Base-by-base conservation (phyloP, 331 rosid genomes). In the Erythrophleum ivorense region DNA sequence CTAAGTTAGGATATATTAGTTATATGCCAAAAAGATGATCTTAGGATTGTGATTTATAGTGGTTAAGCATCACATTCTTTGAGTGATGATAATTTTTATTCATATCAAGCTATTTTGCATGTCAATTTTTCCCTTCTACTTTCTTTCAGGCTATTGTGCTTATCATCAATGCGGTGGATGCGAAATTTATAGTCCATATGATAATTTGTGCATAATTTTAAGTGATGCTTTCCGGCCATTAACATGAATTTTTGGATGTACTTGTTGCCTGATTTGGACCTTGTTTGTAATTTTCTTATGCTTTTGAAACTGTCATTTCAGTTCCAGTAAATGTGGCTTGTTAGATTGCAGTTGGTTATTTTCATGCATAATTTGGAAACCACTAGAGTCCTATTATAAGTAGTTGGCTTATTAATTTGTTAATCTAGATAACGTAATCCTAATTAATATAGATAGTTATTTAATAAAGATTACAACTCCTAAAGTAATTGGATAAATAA, bases 31-130 rank as follows among this genome's bases (percentile, higher is more conserved):
- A 59, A 75, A 70, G 76, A 50, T 41, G 62, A 38, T 46, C 63
- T 81, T 43, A 49, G 75, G 48, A 74, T 63, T 82, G 72, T 75
- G 72, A 59, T 75, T 57, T 70, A 18, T 43, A 6, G 59, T 55
- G 24, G 81, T 46, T 57, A 52, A 75, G 75, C 58, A 33, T 36
- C 50, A 55, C 54, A 41, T 46, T 81, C 55, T 46, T 77, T 62
- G 54, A 81, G 40, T 81, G 67, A 46, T n/a, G 69, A 71, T 29
- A 64, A 49, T 54, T 12, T 71, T 54, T 38, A 40, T 38, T 66
- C 62, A 8, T 69, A 43, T 78, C 65, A 52, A 76, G 40, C 14
- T 6, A 50, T 57, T 29, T 19, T 18, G 29, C 1, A 2, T 31
- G 41, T 2, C 29, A 58, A 36, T 15, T n/a, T 19, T 2, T 7